Evolutionary conservation across 2,329 filamentous ascomycete species (phyloP).

Genomic region (Hymenoscyphus fructigenus): DNA sequence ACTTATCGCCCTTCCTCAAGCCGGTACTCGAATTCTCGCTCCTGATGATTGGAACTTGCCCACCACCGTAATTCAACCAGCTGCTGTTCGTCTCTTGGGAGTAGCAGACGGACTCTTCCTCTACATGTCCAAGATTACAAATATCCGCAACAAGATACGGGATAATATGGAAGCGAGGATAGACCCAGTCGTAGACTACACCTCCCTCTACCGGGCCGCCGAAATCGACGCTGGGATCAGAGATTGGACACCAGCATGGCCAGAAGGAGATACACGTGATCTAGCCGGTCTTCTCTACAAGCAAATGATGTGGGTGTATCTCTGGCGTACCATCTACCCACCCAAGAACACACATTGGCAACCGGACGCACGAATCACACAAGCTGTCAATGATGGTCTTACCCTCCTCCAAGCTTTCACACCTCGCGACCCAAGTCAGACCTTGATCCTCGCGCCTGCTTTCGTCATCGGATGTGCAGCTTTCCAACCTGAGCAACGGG

Average conservation of each 20-base stretch:
- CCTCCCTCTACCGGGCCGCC: conserved; percentile 68
- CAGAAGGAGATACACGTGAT: conserved; percentile 55
- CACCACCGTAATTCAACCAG: conserved; percentile 27
- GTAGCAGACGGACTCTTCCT: conserved; percentile 80
- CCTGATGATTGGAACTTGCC: conserved; percentile 31
- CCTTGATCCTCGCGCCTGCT: conserved; percentile 59
- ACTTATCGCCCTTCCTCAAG: conserved; percentile 48
- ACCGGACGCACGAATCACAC: conserved; percentile 49
- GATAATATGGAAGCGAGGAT: conserved; percentile 59
- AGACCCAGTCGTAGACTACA: conserved; percentile 72
- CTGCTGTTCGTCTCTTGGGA: conserved; percentile 61
- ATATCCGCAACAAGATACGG: conserved; percentile 72
- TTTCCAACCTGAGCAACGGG: conserved; percentile 52
- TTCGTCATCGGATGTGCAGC: conserved; percentile 61
- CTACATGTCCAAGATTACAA: conserved; percentile 76
- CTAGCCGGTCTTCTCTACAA: conserved; percentile 59
- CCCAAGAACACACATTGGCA: conserved; percentile 41
- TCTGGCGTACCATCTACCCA: conserved; percentile 61
- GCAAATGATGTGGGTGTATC: conserved; percentile 66
- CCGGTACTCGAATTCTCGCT: conserved; percentile 32
- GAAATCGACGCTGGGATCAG: conserved; percentile 74
- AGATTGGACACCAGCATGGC: conserved; percentile 68
- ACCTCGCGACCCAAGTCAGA: conserved; percentile 58
- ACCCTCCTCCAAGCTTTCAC: conserved; percentile 54
- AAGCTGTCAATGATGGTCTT: conserved; percentile 58